Evolutionary conservation across 306 rosid genomes (phyloP).

Genomic region (Crotalaria pallida): DNA sequence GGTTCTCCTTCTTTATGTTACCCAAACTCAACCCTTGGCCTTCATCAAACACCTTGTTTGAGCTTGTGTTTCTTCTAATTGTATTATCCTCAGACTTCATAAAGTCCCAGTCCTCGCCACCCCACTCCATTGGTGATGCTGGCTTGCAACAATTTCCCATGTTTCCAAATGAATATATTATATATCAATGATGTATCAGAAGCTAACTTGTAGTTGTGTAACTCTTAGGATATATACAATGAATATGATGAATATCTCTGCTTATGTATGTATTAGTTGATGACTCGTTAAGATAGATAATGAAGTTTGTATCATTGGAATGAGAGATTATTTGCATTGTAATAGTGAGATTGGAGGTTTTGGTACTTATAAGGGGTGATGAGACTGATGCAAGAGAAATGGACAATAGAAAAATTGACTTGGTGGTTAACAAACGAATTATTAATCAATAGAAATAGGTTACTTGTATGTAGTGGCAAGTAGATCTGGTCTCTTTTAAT

Average conservation of each 20-base stretch:
- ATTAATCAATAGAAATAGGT: not conserved
- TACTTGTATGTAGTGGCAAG: not conserved
- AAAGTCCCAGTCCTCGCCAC: conserved; percentile 41
- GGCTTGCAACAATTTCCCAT: conserved; percentile 47
- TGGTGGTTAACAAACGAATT: not conserved
- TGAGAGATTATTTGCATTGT: not conserved
- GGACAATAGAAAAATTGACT: not conserved
- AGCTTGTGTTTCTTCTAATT: not conserved
- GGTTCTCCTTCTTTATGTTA: conserved; percentile 21
- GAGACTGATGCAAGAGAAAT: not conserved
- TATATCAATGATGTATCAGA: not conserved
- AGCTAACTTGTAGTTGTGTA: not conserved
- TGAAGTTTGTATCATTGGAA: not conserved
- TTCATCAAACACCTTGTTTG: conserved; percentile 23
- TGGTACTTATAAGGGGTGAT: not conserved
- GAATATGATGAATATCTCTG: not conserved
- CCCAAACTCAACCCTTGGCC: not conserved
- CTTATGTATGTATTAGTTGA: not conserved
- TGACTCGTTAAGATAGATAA: not conserved
- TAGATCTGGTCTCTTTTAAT: not conserved
- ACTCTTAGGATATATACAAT: not conserved
- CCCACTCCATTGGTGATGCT: conserved; percentile 30
- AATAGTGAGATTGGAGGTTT: not conserved
- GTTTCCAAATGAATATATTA: not conserved
- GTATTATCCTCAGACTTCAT: not conserved